Percentiles rank a stretch among this genome's conserved stretches.
Evolutionary conservation across 805 yeast genomes (phyloP).

Genomic region (Brettanomyces naardenensis): DNA sequence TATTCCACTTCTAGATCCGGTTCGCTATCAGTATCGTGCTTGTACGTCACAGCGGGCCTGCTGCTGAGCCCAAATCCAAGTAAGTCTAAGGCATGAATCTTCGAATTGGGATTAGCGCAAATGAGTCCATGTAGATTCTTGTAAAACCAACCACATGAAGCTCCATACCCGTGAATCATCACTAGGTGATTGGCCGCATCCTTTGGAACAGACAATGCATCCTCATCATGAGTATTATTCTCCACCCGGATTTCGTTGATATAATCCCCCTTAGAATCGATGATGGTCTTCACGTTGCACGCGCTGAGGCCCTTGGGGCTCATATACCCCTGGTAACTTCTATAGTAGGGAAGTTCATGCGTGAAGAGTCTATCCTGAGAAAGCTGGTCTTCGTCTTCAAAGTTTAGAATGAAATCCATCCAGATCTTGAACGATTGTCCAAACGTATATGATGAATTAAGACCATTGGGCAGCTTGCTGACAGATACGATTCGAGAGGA

Average conservation of each 20-base stretch:
- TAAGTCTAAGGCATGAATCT: conserved; percentile 38
- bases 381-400: conserved; percentile 13
- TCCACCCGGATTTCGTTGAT: conserved; percentile 23
- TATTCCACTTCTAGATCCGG: conserved; percentile 16
- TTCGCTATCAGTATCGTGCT: conserved; percentile 14
- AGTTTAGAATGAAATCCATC: conserved; percentile 13
- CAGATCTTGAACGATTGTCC: conserved; percentile 18
- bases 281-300: conserved; percentile 12
- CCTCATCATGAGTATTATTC: conserved; percentile 8
- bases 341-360: conserved; percentile 20
- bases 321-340: conserved; percentile 6
- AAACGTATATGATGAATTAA: conserved; percentile 11
- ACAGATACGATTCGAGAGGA: conserved; percentile 1
- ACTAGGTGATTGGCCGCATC: conserved; percentile 30
- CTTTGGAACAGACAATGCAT: neutral
- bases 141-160: conserved; percentile 49
- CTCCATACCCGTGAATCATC: conserved; percentile 51
- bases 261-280: conserved; percentile 6
- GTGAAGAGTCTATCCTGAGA: conserved; percentile 19
- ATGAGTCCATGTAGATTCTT: conserved; percentile 41
- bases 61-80: conserved; percentile 50
- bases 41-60: conserved; percentile 29
- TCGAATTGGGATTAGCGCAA: conserved; percentile 12
- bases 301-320: conserved; percentile 9
- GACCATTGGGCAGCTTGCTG: conserved; percentile 9